These are phyloP conservation scores for Ramaria sp. DNA, from an alignment of 768 basidiomycete species.

Conservation along the genomic window DNA sequence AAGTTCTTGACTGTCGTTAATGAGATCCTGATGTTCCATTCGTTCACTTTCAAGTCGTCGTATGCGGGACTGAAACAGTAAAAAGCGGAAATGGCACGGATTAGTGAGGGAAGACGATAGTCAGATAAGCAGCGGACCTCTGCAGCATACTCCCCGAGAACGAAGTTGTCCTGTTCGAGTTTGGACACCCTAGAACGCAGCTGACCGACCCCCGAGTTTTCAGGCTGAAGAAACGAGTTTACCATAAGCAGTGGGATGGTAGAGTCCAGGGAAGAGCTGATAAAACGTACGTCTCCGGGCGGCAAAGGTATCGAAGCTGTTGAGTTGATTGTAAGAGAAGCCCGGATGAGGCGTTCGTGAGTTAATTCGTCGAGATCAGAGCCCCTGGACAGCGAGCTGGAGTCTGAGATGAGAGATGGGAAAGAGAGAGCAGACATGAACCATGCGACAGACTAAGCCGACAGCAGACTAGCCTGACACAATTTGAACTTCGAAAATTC, in stretches of 20 bases:
- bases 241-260: not conserved
- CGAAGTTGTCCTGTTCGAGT: not conserved
- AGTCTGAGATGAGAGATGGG: not conserved
- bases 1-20: not conserved
- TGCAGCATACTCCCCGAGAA: constrained; percentile 7
- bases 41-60: constrained; percentile 3
- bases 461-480: not conserved
- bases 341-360: not conserved
- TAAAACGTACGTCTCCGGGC: not conserved
- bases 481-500: not conserved
- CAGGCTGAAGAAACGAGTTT: not conserved
- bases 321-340: not conserved
- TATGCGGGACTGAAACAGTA: constrained; percentile 1
- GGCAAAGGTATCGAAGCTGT: not conserved
- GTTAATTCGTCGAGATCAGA: not conserved
- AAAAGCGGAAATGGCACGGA: not conserved
- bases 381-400: not conserved
- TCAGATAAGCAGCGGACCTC: not conserved
- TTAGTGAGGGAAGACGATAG: not conserved
- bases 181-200: constrained; percentile 1
- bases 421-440: constrained; percentile 3
- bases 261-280: not conserved
- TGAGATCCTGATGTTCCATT: not conserved
- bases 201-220: not conserved
- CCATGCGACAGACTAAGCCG: not conserved